A percentile compares a stretch with the other conserved stretches of the same genome.
Evolutionary conservation across 179 eudicot species (phyloP).

Genomic region (Heliamphora ciliata): DNA sequence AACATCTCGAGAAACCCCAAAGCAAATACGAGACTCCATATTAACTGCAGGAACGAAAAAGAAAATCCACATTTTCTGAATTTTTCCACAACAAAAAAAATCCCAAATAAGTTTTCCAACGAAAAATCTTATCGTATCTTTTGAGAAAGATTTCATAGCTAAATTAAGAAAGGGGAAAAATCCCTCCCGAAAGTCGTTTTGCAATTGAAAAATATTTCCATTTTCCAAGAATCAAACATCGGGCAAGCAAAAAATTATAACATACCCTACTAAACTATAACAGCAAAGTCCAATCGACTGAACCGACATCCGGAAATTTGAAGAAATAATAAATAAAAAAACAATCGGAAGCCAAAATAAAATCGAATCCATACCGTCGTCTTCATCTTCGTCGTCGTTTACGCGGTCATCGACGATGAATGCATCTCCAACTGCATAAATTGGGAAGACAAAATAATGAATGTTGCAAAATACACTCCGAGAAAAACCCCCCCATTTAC

Average conservation of each 20-base stretch:
- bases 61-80: background rate
- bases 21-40: background rate
- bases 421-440: slow-evolving; percentile 42
- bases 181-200: background rate
- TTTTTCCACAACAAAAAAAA: background rate
- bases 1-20: background rate
- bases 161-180: background rate
- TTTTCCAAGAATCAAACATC: background rate
- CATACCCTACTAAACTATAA: background rate
- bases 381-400: slow-evolving; percentile 66
- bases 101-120: background rate
- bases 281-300: background rate
- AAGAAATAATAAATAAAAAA: background rate
- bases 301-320: background rate
- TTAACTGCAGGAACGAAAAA: background rate
- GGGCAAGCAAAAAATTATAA: background rate
- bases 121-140: background rate
- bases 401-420: slow-evolving; percentile 35
- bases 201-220: background rate
- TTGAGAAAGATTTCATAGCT: background rate
- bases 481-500: background rate
- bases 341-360: background rate
- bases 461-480: background rate
- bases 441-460: background rate
- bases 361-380: slow-evolving; percentile 41